Percentiles rank a stretch among this genome's conserved stretches.
Evolutionary conservation across 371 early-diverging fungal species (phyloP).

Genomic region (Entomophthora muscae): DNA sequence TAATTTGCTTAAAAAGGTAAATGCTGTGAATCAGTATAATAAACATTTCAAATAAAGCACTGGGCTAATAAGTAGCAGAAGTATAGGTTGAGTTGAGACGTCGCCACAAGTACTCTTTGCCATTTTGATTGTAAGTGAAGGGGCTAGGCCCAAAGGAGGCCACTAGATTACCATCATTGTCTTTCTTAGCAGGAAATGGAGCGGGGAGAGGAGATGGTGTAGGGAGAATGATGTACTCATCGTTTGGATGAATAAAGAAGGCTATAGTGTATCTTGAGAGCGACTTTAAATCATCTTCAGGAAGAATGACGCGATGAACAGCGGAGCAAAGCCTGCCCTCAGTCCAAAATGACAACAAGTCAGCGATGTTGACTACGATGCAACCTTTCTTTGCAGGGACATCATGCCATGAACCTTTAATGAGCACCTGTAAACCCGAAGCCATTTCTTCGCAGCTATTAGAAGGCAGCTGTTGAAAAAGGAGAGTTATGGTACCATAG

Average conservation of each 20-base stretch:
- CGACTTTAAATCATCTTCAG: neutral
- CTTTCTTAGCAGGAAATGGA: neutral
- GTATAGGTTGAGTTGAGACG: neutral
- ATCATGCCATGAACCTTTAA: neutral
- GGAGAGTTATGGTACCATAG: constrained; percentile 3
- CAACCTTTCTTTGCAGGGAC: neutral
- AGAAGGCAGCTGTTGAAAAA: neutral
- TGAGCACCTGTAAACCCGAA: neutral
- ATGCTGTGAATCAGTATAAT: no score
- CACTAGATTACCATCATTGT: neutral
- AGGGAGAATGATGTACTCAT: neutral
- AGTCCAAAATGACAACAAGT: constrained; percentile 3
- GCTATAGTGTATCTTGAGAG: neutral
- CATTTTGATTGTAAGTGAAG: neutral
- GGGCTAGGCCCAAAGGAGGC: neutral
- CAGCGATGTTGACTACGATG: constrained; percentile 1
- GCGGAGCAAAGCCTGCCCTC: constrained; percentile 3
- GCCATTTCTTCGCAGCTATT: neutral
- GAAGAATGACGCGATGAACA: neutral
- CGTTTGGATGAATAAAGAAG: neutral
- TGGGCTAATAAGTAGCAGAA: no score
- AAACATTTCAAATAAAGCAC: no score
- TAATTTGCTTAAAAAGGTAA: no score
- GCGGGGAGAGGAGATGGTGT: neutral
- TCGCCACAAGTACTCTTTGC: neutral